Conservation (phyloP, 176 grass and related monocot species). For the Rhynchospora pubera region DNA sequence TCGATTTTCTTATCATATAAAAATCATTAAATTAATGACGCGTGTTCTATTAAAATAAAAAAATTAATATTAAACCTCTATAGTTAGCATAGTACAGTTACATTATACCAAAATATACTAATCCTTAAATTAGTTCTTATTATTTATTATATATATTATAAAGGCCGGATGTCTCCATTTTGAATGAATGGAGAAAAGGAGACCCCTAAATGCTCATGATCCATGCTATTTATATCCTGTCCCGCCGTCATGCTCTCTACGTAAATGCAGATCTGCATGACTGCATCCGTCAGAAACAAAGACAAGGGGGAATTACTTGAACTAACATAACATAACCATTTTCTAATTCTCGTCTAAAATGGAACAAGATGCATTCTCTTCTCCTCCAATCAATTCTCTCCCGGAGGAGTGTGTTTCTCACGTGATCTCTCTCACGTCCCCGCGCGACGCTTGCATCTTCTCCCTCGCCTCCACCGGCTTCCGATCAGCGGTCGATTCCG, state of each 20-base stretch:
- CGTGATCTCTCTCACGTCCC: constrained; percentile 65
- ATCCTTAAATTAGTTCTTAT: no score
- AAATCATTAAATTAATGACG: neutral
- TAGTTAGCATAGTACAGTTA: no score
- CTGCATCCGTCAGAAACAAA: neutral
- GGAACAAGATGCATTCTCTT: neutral
- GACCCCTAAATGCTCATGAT: neutral
- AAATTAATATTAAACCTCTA: no score
- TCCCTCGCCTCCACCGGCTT: constrained; percentile 50
- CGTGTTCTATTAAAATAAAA: no score
- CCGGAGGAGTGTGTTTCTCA: constrained; percentile 68
- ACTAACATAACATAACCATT: neutral
- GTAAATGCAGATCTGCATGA: neutral
- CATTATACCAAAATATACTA: no score
- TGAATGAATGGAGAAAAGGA: neutral
- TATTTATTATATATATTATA: no score
- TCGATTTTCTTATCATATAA: neutral
- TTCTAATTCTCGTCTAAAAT: neutral
- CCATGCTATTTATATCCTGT: neutral
- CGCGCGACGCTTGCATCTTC: constrained; percentile 43
- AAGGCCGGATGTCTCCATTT: neutral
- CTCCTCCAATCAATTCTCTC: constrained; percentile 33
- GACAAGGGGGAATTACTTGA: neutral
- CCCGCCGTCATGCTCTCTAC: neutral
- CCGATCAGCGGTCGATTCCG: constrained; percentile 44